Evolutionary conservation across 2,329 filamentous ascomycete genomes (phyloP).

Genomic region (Didymella sp.): DNA sequence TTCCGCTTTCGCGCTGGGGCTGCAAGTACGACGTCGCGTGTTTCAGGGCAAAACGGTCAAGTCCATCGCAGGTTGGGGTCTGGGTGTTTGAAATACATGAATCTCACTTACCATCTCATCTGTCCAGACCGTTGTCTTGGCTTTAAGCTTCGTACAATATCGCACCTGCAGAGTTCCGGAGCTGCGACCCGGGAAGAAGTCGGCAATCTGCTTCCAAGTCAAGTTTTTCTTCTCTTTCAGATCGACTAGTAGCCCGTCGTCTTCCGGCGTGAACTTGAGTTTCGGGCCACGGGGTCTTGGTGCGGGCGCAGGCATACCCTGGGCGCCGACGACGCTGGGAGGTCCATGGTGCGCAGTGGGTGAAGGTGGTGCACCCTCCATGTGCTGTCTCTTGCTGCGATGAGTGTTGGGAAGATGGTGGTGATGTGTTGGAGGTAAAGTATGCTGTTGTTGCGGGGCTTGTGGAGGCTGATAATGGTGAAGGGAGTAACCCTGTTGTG

Average conservation of each 20-base stretch:
- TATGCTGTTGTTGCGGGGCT: conserved; percentile 35
- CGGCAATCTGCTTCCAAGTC: conserved; percentile 97
- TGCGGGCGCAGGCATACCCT: conserved; percentile 85
- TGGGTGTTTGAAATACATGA: conserved; percentile 16
- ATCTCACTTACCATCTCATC: conserved; percentile 79
- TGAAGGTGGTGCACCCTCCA: conserved; percentile 54
- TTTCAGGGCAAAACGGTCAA: conserved; percentile 35
- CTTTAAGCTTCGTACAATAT: conserved; percentile 94
- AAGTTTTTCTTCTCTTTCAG: conserved; percentile 93
- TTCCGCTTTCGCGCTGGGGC: conserved; percentile 33
- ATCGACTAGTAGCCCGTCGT: conserved; percentile 85
- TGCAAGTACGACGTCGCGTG: conserved; percentile 44
- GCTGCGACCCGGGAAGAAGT: conserved; percentile 91
- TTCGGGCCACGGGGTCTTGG: conserved; percentile 84
- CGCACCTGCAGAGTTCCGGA: conserved; percentile 91
- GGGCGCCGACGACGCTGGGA: conserved; percentile 84
- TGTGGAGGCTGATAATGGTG: conserved; percentile 45
- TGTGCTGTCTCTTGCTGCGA: conserved; percentile 67
- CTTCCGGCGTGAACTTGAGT: conserved; percentile 91
- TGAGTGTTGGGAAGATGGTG: conserved; percentile 79
- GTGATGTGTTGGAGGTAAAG: conserved; percentile 63
- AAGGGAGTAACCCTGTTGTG: conserved; percentile 48
- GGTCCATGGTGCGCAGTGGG: conserved; percentile 62
- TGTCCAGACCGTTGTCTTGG: conserved; percentile 91
- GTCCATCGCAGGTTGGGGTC: conserved; percentile 7